Base-by-base conservation (phyloP, 257 asterid genomes). In the Solanum bulbocastanum region DNA sequence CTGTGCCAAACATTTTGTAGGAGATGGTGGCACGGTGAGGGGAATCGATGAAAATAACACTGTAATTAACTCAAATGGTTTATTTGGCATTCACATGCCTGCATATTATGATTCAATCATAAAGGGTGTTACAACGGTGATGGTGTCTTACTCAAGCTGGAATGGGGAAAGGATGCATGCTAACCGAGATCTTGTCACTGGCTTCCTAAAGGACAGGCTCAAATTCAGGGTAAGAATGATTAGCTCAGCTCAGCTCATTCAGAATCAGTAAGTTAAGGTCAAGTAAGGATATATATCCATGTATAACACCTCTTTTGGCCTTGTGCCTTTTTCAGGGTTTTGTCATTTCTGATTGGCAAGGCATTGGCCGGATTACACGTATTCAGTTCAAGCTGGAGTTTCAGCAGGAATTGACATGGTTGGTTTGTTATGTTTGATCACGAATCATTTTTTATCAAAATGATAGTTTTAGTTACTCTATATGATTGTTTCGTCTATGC, bases 1-100 rank as follows among this genome's bases (percentile, higher is more conserved):
- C 14, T 91, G 93, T 7, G 92, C 93, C 30, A 91, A 91, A 69
- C 92, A 91, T 35, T 91, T 87, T 73, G 92, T 91, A 14, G 93
- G 92, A 8, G 93, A 91, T 83, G 93, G 93, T 8, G 93, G 93
- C 6, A 91, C 93, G 1, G 73, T 49, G 25, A 89, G 69, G 6
- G 92, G 93, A 25, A 91, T 88, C 46, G 88, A 91, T 65, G 92
- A 89, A 87, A 85, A 89, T 33, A 82, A 89, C 39, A 91, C 92
- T 4, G 46, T 91, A 60, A 86, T 73, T 35, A 87, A 85, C 75
- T 69, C 89, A 88, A n/a, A 88, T 11, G 90, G 84, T 13, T 87
- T 91, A 73, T 52, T 56, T 10, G 83, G 39, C 22, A 91, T 91
- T 74, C 93, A 91, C 83, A 88, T 91, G 92, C 92, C 93, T 35